Conservation (phyloP, 805 yeast genomes). For the Myxozyma neglecta region DNA sequence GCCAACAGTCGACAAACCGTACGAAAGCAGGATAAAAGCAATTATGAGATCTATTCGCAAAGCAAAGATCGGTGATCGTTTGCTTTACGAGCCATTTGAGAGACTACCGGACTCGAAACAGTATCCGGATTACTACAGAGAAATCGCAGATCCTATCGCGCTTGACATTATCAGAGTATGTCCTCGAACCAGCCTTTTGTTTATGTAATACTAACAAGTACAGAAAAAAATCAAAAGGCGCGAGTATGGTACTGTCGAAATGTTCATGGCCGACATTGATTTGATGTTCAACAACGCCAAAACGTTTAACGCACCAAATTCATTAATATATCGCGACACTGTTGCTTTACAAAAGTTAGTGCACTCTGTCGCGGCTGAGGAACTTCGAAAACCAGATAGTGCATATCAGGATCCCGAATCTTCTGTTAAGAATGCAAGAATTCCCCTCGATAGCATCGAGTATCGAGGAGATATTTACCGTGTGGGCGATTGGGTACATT, state of each 20-base stretch:
- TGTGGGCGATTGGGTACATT: slow-evolving; percentile 94
- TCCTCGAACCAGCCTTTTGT: background rate
- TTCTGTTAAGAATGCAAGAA: slow-evolving; percentile 65
- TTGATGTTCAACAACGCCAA: slow-evolving; percentile 74
- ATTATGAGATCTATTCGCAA: slow-evolving; percentile 79
- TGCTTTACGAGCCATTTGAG: slow-evolving; percentile 21
- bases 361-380: slow-evolving; percentile 57
- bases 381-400: slow-evolving; percentile 77
- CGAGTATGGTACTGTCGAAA: slow-evolving; percentile 72
- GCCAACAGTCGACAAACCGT: slow-evolving; percentile 86
- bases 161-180: slow-evolving; percentile 47
- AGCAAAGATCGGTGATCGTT: slow-evolving; percentile 50
- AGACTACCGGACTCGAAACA: slow-evolving; percentile 63
- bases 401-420: slow-evolving; percentile 54
- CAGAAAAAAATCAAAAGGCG: slow-evolving; percentile 82
- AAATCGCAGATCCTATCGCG: slow-evolving; percentile 62
- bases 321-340: slow-evolving; percentile 62
- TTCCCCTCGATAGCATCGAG: slow-evolving; percentile 77
- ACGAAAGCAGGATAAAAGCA: slow-evolving; percentile 87
- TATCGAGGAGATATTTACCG: slow-evolving; percentile 69
- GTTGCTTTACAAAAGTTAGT: slow-evolving; percentile 61
- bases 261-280: slow-evolving; percentile 73
- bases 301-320: slow-evolving; percentile 58
- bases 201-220: slow-evolving; percentile 37
- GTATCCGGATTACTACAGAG: slow-evolving; percentile 81